A percentile compares a stretch with the other conserved stretches of the same genome.
Evolutionary conservation across 768 basidiomycete genomes (phyloP).

Genomic region (Mycena rebaudengoi): DNA sequence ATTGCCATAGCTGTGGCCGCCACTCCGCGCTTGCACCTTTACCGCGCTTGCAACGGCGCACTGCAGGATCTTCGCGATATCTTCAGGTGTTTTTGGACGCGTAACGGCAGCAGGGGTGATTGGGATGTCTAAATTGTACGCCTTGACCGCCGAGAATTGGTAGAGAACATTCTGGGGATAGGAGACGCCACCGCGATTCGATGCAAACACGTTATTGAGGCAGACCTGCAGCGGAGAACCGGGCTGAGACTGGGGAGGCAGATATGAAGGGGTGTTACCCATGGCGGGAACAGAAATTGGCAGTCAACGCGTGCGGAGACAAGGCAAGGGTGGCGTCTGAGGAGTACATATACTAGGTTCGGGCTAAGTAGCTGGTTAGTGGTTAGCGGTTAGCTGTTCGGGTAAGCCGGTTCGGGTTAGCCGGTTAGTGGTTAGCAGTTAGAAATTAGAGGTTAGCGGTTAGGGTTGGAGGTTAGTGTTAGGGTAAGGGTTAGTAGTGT

Average conservation of each 20-base stretch:
- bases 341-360: too few species aligned
- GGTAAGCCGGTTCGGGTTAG: too few species aligned
- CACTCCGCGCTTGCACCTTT: slow-evolving; percentile 29
- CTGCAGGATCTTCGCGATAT: slow-evolving; percentile 28
- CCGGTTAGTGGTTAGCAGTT: too few species aligned
- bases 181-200: slow-evolving; percentile 10
- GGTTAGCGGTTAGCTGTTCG: too few species aligned
- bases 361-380: too few species aligned
- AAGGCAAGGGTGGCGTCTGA: too few species aligned
- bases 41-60: slow-evolving; percentile 27
- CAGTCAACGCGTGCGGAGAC: too few species aligned
- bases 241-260: slow-evolving; percentile 7
- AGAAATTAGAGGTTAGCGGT: too few species aligned
- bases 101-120: slow-evolving; percentile 33
- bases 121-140: slow-evolving; percentile 25
- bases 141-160: slow-evolving; percentile 17
- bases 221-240: slow-evolving; percentile 21
- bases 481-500: too few species aligned
- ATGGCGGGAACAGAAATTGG: too few species aligned
- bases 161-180: slow-evolving; percentile 19
- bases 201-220: slow-evolving; percentile 24
- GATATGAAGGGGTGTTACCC: too few species aligned
- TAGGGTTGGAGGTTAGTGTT: too few species aligned
- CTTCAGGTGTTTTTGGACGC: slow-evolving; percentile 22
- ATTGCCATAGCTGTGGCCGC: slow-evolving; percentile 26